These are phyloP conservation scores for Pseudogymnoascus sp. DNA, from an alignment of 2,329 filamentous ascomycete genomes.

Conservation along the genomic window DNA sequence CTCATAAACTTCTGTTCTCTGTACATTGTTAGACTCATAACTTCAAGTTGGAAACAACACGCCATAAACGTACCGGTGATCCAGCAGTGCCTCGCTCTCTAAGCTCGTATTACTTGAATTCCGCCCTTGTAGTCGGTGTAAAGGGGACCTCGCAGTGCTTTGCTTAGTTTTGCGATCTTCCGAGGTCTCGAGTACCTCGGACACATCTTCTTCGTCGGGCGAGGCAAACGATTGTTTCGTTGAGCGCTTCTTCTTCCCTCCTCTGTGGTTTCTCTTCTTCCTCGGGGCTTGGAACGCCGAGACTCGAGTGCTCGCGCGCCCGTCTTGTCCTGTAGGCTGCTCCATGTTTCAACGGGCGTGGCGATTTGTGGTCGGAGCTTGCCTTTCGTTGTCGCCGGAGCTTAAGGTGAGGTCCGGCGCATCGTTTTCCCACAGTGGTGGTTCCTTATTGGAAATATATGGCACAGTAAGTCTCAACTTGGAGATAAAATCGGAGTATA, in stretches of 20 bases:
- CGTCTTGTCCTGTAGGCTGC: background rate
- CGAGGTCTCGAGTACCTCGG: slow-evolving; percentile 28
- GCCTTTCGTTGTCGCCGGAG: background rate
- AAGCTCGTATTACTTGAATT: slow-evolving; percentile 77
- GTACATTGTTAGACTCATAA: slow-evolving; percentile 12
- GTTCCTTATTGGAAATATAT: background rate
- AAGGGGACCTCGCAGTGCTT: slow-evolving; percentile 28
- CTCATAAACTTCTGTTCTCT: slow-evolving; percentile 44
- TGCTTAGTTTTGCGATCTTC: slow-evolving; percentile 26
- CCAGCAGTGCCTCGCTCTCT: slow-evolving; percentile 78
- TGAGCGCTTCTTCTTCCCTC: slow-evolving; percentile 66
- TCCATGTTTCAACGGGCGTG: background rate
- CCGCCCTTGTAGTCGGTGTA: slow-evolving; percentile 41
- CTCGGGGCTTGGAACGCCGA: slow-evolving; percentile 6
- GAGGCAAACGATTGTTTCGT: slow-evolving; percentile 74
- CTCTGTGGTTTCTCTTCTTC: slow-evolving; percentile 67
- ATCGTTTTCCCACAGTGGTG: background rate
- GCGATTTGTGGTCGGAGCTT: background rate
- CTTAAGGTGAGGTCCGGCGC: background rate
- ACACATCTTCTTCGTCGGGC: slow-evolving; percentile 44
- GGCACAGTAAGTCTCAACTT: background rate
- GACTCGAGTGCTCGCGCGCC: background rate
- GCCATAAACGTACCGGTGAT: slow-evolving; percentile 57
- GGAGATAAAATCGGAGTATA: background rate
- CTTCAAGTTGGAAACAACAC: background rate